These are phyloP conservation scores for Syzygium grande DNA, from an alignment of 345 rosid genomes.

Conservation along the genomic window DNA sequence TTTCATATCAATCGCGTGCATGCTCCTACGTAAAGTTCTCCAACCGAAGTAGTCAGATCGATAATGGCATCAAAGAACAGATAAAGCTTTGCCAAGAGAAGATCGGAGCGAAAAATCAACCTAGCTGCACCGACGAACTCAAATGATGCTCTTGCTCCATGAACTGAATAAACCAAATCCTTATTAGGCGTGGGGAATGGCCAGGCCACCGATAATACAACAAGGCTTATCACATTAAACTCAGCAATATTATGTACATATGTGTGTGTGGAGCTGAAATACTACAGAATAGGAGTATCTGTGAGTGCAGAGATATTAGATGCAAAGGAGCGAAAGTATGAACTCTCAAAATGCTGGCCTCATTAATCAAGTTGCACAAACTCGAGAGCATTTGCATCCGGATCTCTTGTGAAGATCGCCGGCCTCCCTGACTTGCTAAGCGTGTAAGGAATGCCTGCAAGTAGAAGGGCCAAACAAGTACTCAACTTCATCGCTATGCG, in stretches of 20 bases:
- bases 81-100: not conserved
- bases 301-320: not conserved
- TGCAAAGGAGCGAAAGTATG: not conserved
- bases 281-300: not conserved
- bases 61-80: not conserved
- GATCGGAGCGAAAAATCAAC: not conserved
- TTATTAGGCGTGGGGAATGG: not conserved
- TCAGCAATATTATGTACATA: not conserved
- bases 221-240: not conserved
- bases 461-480: not conserved
- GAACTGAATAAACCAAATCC: no score
- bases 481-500: not conserved
- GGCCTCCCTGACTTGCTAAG: constrained; percentile 87
- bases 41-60: not conserved
- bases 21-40: not conserved
- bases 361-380: constrained; percentile 59
- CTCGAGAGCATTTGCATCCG: constrained; percentile 91
- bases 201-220: not conserved
- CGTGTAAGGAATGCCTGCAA: constrained; percentile 66
- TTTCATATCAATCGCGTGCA: not conserved
- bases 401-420: constrained; percentile 84
- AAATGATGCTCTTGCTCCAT: no score
- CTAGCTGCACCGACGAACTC: not conserved
- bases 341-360: not conserved
- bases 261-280: not conserved